Percentiles rank a stretch among this genome's conserved stretches.
Evolutionary conservation across 805 yeast genomes (phyloP).

Genomic region (Brettanomyces anomalus): DNA sequence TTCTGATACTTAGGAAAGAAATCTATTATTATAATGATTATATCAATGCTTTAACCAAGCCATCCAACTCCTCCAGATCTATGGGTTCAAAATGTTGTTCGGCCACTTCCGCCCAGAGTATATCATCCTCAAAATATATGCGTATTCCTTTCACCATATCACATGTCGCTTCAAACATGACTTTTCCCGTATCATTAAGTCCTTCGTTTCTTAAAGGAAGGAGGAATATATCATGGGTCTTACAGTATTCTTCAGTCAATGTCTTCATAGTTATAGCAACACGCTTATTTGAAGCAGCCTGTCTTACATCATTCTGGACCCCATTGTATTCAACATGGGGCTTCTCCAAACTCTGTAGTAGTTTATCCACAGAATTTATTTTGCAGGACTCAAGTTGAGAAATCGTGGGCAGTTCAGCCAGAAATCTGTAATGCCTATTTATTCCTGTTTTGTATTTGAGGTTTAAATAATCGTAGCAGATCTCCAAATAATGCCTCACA

Average conservation of each 20-base stretch:
- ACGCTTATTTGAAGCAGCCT: neutral
- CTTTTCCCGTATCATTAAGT: slow-evolving; percentile 27
- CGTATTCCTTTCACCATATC: slow-evolving; percentile 27
- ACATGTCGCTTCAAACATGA: slow-evolving; percentile 33
- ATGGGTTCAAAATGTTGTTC: slow-evolving; percentile 33
- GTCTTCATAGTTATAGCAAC: slow-evolving; percentile 43
- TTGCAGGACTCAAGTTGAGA: neutral
- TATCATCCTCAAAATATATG: slow-evolving; percentile 55
- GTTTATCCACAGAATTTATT: neutral
- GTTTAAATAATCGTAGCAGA: slow-evolving; percentile 11
- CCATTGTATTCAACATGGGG: neutral
- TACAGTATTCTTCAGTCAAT: slow-evolving; percentile 56
- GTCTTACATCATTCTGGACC: too few relatives aligned
- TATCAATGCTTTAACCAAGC: slow-evolving; percentile 1
- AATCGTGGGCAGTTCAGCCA: neutral
- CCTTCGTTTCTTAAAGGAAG: slow-evolving; percentile 24
- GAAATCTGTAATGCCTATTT: neutral
- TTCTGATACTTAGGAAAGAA: neutral
- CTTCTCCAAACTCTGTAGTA: neutral
- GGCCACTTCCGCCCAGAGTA: slow-evolving; percentile 32
- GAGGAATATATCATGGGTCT: slow-evolving; percentile 36
- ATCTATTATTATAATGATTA: neutral
- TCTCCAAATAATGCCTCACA: slow-evolving; percentile 6
- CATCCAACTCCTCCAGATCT: slow-evolving; percentile 23
- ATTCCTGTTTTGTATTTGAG: slow-evolving; percentile 8